Evolutionary conservation across 2,329 filamentous ascomycete species (phyloP).

Genomic region (Diaporthe ampelina): DNA sequence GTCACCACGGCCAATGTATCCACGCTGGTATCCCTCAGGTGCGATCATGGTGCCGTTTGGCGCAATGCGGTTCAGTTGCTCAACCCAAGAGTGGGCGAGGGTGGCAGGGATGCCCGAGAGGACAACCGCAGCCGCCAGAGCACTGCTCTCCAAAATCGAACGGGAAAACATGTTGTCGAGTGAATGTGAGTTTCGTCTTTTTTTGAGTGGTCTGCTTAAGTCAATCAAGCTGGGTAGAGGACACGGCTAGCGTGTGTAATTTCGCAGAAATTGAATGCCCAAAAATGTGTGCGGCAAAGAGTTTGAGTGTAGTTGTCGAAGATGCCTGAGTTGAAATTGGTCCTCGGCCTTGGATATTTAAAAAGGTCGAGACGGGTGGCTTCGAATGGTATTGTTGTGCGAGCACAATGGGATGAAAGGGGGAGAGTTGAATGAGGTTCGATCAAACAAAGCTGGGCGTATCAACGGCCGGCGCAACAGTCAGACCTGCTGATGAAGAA

Average conservation of each 20-base stretch:
- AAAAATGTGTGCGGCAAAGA: background rate
- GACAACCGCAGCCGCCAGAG: conserved; percentile 45
- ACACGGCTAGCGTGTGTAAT: conserved; percentile 33
- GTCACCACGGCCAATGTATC: conserved; percentile 71
- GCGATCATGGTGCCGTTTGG: conserved; percentile 81
- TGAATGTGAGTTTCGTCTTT: background rate
- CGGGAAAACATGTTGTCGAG: conserved; percentile 30
- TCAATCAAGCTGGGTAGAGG: conserved; percentile 5
- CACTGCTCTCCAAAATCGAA: conserved; percentile 26
- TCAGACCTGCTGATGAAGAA: conserved; percentile 43
- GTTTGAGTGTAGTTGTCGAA: background rate
- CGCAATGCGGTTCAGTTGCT: conserved; percentile 79
- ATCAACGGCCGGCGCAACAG: conserved; percentile 40
- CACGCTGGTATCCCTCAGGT: conserved; percentile 80
- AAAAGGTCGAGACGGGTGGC: conserved; percentile 10
- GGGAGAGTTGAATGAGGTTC: conserved; percentile 15
- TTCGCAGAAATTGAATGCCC: conserved; percentile 10
- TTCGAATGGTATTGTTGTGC: conserved; percentile 34
- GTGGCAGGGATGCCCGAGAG: conserved; percentile 51
- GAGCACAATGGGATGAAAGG: conserved; percentile 25
- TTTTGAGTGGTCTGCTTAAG: background rate
- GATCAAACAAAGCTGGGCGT: conserved; percentile 36
- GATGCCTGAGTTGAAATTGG: background rate
- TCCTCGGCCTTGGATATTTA: conserved; percentile 7
- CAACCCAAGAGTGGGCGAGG: conserved; percentile 84